Percentiles rank a stretch among this genome's conserved stretches.
phyloP scores from a whole-genome alignment of 768 basidiomycete species.

The Neoboletus brunneissimus region DNA sequence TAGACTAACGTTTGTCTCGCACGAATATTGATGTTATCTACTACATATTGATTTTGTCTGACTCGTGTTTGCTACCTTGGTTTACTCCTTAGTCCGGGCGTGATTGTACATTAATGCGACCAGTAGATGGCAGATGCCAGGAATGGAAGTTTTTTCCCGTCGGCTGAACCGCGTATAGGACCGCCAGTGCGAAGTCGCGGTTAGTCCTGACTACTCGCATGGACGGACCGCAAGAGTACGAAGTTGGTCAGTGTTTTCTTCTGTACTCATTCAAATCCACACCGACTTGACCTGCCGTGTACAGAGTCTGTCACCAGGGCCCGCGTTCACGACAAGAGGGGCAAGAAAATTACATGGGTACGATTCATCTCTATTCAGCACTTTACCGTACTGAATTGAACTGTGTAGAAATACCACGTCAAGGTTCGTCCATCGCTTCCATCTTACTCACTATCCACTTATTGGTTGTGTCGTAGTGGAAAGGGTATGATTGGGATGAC shows the following conservation, averaged over 20 bases:
- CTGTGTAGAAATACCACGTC: constrained; percentile 52
- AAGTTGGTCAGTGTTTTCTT: constrained; percentile 54
- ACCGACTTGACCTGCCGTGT: background rate
- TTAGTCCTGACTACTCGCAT: constrained; percentile 24
- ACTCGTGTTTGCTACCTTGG: background rate
- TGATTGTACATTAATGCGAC: no score
- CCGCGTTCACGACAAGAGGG: constrained; percentile 44
- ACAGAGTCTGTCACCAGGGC: constrained; percentile 56
- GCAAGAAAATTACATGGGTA: constrained; percentile 53
- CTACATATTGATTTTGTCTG: constrained; percentile 7
- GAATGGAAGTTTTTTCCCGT: constrained; percentile 22
- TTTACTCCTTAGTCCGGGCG: background rate
- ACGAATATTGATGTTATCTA: background rate
- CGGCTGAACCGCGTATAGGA: background rate
- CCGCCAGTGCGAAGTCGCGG: background rate
- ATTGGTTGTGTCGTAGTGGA: constrained; percentile 46
- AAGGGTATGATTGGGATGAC: constrained; percentile 51
- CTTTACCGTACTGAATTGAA: constrained; percentile 10
- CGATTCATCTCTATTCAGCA: constrained; percentile 7
- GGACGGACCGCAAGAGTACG: constrained; percentile 51
- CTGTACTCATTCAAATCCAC: background rate
- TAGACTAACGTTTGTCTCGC: constrained; percentile 2
- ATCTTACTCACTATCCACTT: background rate
- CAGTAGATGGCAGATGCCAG: background rate
- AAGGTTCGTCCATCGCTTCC: constrained; percentile 41